Evolutionary conservation across 139 green algal genomes (phyloP), one percentile per base, ranked within the genome.

Genomic region (Dunaliella primolecta): DNA sequence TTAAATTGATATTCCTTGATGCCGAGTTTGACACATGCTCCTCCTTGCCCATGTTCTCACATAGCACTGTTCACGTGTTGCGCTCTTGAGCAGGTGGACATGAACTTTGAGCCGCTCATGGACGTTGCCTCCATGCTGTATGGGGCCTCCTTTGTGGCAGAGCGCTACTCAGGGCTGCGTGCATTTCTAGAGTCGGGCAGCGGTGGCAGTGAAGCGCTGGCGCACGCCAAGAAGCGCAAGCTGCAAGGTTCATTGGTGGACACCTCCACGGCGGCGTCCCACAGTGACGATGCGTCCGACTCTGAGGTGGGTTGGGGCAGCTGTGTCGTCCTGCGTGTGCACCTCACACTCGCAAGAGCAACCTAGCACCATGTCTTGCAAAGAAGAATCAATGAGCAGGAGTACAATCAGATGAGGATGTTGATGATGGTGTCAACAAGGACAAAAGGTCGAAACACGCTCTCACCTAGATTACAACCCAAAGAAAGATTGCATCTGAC

Each of bases 91-190:
- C 83, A 70, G 2, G 89, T 95, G 3, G 81, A 87, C 0, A 76
- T 97, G 15, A 90, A 97, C 84, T 97, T 96, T 64, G 56, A 29
- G 0, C 91, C 93, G 11, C 93, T 96, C 87, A 87, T 86, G 0
- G 56, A 89, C 2, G 86, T 87, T 0, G 94, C 94, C 0, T 83
- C 87, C 23, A 88, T 96, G 83, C 85, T 97, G 64, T 97, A 97
- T 86, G 91, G 91, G 15, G 91, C 89, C n/a, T 88, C 90, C 27
- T 96, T 96, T 88, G 88, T 97, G 33, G 93, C 92, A 0, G 94
- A 96, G 89, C 88, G 94, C 15, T 97, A 95, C 79, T 86, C 85
- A 2, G 94, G 93, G 56, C 93, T 96, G 76, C 88, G 87, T 2
- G 20, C 46, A 2, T 97, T 97, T 83, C 82, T 97, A 30, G 92